Base-by-base conservation (phyloP, 441 rosid species). In the Capsella rubella region DNA sequence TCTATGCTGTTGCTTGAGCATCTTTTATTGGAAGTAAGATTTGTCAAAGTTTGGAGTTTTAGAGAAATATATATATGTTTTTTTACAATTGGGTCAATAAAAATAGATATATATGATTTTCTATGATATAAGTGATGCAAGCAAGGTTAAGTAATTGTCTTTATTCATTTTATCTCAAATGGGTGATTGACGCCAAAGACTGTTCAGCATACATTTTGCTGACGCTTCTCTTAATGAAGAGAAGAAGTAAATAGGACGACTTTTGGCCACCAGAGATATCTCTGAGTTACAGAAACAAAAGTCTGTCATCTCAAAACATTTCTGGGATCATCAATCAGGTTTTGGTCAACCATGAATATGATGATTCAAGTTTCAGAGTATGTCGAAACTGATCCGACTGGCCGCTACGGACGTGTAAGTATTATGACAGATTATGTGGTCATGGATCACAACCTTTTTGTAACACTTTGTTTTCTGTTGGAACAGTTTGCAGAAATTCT, bases 331-430 rank as follows among this genome's bases (percentile, higher is more conserved):
- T 53, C 74, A 72, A 39, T 32, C 58, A n/a, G n/a, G 29, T 74
- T 63, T 73, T 55, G 49, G 73, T 61, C 69, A 83, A 54, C 67
- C 67, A 87, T 84, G 89, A 56, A 64, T 56, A 56, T 15, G 21
- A 80, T 77, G 21, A 80, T 77, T 68, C 74, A 80, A 55, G 78
- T 56, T 64, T 64, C 12, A 16, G 80, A 80, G 13, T 93, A 91
- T 28, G 88, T 74, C 0, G 97, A 93, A 79, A 89, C 87, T 28
- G 96, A 93, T 80, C 94, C 97, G 2, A 72, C 89, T 2, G 86
- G 90, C 53, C 91, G 97, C 6, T 93, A 93, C 16, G 87, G 94
- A 61, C 90, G 96, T 70, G 98, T 91, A 86, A 86, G 97, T 85
- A 15, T 3, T 1, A 13, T 65, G 55, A 62, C 25, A 5, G 8